A percentile compares a stretch with the other conserved stretches of the same genome.
Evolutionary conservation across 495 filamentous ascomycete species (phyloP).

Genomic region (Platismatia glauca): DNA sequence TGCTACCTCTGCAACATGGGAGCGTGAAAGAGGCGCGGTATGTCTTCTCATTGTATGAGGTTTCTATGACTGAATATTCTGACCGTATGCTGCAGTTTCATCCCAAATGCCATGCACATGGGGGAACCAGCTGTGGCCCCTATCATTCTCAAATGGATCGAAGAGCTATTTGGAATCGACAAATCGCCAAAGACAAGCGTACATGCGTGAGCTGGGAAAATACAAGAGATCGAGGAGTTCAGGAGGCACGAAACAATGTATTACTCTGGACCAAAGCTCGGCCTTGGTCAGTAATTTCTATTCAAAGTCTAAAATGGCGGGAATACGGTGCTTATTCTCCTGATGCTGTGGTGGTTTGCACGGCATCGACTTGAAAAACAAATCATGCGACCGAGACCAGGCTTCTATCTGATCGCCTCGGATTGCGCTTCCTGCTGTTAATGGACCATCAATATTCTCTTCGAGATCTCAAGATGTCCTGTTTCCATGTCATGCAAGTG

Average conservation of each 20-base stretch:
- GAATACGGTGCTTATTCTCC: background rate
- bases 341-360: background rate
- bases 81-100: background rate
- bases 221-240: background rate
- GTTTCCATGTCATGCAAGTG: too few relatives aligned
- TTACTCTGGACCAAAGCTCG: background rate
- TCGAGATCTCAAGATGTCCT: too few relatives aligned
- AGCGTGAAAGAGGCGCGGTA: constrained; percentile 60
- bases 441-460: too few relatives aligned
- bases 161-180: background rate
- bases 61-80: background rate
- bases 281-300: background rate
- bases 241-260: background rate
- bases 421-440: too few relatives aligned
- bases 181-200: background rate
- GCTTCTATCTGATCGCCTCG: too few relatives aligned
- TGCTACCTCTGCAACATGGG: constrained; percentile 58
- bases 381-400: too few relatives aligned
- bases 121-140: background rate
- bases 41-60: background rate
- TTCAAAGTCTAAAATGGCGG: background rate
- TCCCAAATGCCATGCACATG: constrained; percentile 6
- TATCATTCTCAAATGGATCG: constrained; percentile 1
- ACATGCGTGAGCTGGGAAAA: background rate
- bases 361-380: background rate